phyloP scores from a whole-genome alignment of 2,329 filamentous ascomycete species.

The Rhinocladiella similis region DNA sequence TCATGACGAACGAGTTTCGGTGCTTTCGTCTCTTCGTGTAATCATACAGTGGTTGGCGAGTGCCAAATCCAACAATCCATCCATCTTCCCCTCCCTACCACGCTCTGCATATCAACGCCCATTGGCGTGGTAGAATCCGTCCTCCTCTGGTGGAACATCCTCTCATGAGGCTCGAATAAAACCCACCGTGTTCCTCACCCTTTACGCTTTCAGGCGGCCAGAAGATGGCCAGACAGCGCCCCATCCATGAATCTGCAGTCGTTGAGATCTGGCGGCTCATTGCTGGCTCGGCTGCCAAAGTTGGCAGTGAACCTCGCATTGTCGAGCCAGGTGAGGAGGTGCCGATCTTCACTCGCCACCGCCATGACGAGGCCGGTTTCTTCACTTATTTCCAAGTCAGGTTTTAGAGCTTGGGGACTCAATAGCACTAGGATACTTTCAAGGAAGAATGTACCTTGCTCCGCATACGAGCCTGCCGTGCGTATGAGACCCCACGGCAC shows the following conservation, averaged over 20 bases:
- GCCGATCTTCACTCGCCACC: no score
- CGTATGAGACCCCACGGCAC: slow-evolving; percentile 56
- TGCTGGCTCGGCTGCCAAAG: slow-evolving; percentile 28
- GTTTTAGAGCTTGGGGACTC: slow-evolving; percentile 33
- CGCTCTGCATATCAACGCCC: no score
- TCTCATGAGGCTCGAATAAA: background rate
- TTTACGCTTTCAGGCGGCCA: background rate
- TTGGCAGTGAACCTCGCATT: slow-evolving; percentile 3
- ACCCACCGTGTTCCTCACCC: background rate
- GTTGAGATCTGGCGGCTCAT: slow-evolving; percentile 40
- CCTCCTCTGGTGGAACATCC: no score
- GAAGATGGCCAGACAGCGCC: slow-evolving; percentile 5
- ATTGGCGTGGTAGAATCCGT: no score
- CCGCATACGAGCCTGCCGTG: slow-evolving; percentile 52
- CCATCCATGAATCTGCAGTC: slow-evolving; percentile 44
- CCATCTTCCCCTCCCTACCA: no score
- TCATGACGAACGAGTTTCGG: slow-evolving; percentile 14
- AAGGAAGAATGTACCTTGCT: slow-evolving; percentile 59
- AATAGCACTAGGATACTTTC: slow-evolving; percentile 58
- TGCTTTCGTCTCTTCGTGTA: slow-evolving; percentile 6
- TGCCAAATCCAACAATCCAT: no score
- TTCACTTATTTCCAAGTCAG: no score
- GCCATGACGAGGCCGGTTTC: no score
- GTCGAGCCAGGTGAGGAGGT: slow-evolving; percentile 7
- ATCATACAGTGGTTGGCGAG: slow-evolving; percentile 9